Conservation (phyloP, 345 rosid species). For the Linum lewisii region DNA sequence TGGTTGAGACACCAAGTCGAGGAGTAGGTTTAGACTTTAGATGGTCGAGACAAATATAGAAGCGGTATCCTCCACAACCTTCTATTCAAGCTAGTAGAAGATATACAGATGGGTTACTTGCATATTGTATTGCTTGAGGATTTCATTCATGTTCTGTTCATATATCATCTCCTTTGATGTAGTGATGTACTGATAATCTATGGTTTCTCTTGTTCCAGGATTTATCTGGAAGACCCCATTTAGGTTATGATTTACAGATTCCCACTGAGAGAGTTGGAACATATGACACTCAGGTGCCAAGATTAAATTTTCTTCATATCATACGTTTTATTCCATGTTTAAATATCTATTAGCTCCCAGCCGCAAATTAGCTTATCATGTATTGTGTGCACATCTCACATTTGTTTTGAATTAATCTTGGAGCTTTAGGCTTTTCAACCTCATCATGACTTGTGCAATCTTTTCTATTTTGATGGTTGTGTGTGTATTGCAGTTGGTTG, state of each 20-base stretch:
- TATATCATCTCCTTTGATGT: not conserved
- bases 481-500: slow-evolving; percentile 60
- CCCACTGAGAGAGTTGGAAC: slow-evolving; percentile 79
- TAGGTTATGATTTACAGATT: slow-evolving; percentile 64
- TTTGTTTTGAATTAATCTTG: too few species aligned
- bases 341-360: not conserved
- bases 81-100: not conserved
- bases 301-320: slow-evolving; percentile 8
- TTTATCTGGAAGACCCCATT: slow-evolving; percentile 74
- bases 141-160: not conserved
- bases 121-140: not conserved
- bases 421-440: not conserved
- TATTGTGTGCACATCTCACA: not conserved
- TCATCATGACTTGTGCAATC: slow-evolving; percentile 2
- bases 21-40: not conserved
- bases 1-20: not conserved
- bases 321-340: not conserved
- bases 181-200: not conserved
- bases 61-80: not conserved
- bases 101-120: not conserved
- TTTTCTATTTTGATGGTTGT: not conserved
- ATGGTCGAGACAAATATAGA: too few species aligned
- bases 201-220: slow-evolving; percentile 41
- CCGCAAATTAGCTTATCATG: not conserved
- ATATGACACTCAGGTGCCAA: slow-evolving; percentile 73